Conservation (phyloP, 2,329 filamentous ascomycete genomes). For the Fusarium sp. region DNA sequence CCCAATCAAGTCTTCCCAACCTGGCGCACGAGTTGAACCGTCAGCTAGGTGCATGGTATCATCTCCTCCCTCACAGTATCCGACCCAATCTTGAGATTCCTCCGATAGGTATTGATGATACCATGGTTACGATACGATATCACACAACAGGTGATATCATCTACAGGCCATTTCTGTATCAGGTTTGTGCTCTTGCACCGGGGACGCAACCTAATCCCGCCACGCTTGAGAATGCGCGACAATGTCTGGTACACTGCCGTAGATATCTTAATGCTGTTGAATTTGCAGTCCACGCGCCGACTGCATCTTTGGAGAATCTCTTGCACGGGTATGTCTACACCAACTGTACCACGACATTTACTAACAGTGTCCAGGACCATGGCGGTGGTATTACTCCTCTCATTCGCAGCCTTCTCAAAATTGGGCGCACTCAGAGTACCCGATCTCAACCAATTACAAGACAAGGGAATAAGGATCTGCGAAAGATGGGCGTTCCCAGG, state of each 20-base stretch:
- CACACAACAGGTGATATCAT: constrained; percentile 36
- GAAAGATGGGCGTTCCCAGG: constrained; percentile 38
- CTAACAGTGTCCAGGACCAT: constrained; percentile 24
- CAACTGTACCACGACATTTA: fast-evolving
- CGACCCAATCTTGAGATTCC: constrained; percentile 22
- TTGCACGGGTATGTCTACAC: constrained; percentile 21
- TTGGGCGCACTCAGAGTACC: constrained; percentile 23
- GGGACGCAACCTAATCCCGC: constrained; percentile 6
- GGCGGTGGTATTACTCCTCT: constrained; percentile 31
- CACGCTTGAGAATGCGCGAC: constrained; percentile 29
- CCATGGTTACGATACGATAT: constrained; percentile 35
- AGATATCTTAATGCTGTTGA: constrained; percentile 30
- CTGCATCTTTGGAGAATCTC: constrained; percentile 30
- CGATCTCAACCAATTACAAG: constrained; percentile 32
- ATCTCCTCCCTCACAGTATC: constrained; percentile 35
- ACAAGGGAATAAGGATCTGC: constrained; percentile 36
- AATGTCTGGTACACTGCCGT: constrained; percentile 32
- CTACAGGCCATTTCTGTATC: constrained; percentile 32
- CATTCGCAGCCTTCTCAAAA: constrained; percentile 34
- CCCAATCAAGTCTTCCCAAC: constrained; percentile 1
- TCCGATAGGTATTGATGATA: constrained; percentile 20
- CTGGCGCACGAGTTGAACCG: constrained; percentile 34
- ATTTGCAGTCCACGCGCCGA: constrained; percentile 21
- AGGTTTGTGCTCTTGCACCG: constrained; percentile 21
- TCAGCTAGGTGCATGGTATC: constrained; percentile 35